Evolutionary conservation across 1,139 yeast genomes (phyloP).

Genomic region (Wickerhamiella infanticola): DNA sequence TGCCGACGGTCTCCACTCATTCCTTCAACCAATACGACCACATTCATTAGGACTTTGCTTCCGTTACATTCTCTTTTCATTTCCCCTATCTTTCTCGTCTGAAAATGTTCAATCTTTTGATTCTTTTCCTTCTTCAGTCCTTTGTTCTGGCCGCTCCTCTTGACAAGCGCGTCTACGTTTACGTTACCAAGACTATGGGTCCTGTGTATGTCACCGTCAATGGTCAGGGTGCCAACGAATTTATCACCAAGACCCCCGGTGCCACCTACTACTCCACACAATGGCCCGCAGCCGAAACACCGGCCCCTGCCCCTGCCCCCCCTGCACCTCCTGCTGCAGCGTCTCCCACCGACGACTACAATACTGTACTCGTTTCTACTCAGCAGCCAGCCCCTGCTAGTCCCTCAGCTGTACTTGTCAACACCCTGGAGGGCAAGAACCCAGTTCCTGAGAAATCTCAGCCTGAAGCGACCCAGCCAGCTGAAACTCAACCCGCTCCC

Average conservation of each 20-base stretch:
- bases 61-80: too few species aligned
- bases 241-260: slow-evolving; percentile 4
- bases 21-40: too few species aligned
- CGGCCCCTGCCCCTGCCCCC: slow-evolving; percentile 2
- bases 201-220: slow-evolving; percentile 9
- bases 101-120: background rate
- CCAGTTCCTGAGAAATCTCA: background rate
- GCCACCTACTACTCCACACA: slow-evolving; percentile 5
- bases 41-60: too few species aligned
- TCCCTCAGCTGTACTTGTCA: slow-evolving; percentile 1
- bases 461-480: slow-evolving; percentile 5
- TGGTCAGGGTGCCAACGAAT: slow-evolving; percentile 6
- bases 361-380: slow-evolving; percentile 1
- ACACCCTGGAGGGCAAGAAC: background rate
- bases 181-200: slow-evolving; percentile 6
- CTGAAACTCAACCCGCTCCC: slow-evolving; percentile 7
- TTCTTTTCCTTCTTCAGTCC: background rate
- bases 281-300: slow-evolving; percentile 6
- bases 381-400: background rate
- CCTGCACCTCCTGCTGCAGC: slow-evolving; percentile 12
- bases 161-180: slow-evolving; percentile 1
- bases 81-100: too few species aligned
- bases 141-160: background rate
- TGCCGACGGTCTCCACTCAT: too few species aligned
- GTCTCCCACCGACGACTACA: slow-evolving; percentile 4